phyloP scores from a whole-genome alignment of 2,329 filamentous ascomycete genomes.

The Botrytis pseudocinerea region DNA sequence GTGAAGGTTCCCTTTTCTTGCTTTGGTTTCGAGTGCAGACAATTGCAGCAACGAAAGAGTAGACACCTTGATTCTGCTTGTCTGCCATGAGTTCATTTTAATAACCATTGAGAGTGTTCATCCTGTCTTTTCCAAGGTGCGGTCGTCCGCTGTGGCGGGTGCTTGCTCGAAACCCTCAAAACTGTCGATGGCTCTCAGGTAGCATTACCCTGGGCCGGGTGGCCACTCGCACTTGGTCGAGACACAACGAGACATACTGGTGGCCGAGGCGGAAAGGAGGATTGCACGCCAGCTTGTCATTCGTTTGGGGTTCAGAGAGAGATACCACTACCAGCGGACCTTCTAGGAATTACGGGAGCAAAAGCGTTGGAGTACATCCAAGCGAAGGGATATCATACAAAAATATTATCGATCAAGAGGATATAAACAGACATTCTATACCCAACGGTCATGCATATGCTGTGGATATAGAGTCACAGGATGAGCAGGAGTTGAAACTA shows the following conservation, averaged over 20 bases:
- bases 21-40: conserved; percentile 7
- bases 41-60: conserved; percentile 11
- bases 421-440: background rate
- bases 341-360: conserved; percentile 8
- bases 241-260: conserved; percentile 34
- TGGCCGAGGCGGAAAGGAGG: conserved; percentile 35
- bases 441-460: background rate
- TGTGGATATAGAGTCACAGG: background rate
- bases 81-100: conserved; percentile 39
- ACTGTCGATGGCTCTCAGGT: conserved; percentile 45
- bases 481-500: background rate
- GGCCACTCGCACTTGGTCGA: conserved; percentile 39
- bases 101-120: conserved; percentile 43
- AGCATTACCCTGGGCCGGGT: conserved; percentile 46
- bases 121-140: conserved; percentile 47
- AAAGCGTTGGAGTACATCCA: background rate
- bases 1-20: background rate
- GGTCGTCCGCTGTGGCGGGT: conserved; percentile 47
- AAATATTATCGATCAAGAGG: background rate
- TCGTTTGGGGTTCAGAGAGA: conserved; percentile 8
- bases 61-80: conserved; percentile 35
- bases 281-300: conserved; percentile 4
- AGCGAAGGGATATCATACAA: background rate
- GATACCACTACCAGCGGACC: background rate
- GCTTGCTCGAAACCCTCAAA: conserved; percentile 47